Percentiles rank a stretch among this genome's conserved stretches.
These are phyloP conservation scores for Penicillium digitatum DNA, from an alignment of 2,329 filamentous ascomycete species.

Conservation along the genomic window DNA sequence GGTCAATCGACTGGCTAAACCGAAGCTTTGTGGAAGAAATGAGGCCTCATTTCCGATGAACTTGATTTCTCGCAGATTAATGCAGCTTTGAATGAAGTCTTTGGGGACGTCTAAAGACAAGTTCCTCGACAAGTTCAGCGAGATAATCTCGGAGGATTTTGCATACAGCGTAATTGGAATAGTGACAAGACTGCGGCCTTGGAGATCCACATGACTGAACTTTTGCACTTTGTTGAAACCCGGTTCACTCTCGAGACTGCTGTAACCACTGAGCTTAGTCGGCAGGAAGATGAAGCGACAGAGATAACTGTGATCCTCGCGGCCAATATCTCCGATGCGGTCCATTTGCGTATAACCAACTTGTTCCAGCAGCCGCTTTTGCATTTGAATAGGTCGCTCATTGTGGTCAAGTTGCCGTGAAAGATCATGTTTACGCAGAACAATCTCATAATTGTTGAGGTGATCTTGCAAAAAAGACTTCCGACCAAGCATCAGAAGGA, in stretches of 20 bases:
- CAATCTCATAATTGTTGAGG: slow-evolving; percentile 89
- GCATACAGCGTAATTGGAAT: slow-evolving; percentile 94
- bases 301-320: slow-evolving; percentile 95
- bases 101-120: slow-evolving; percentile 87
- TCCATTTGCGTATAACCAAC: slow-evolving; percentile 86
- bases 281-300: slow-evolving; percentile 95
- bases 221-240: slow-evolving; percentile 80
- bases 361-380: slow-evolving; percentile 86
- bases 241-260: slow-evolving; percentile 69
- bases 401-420: slow-evolving; percentile 72
- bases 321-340: slow-evolving; percentile 83
- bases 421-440: slow-evolving; percentile 88
- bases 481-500: slow-evolving; percentile 85
- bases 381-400: slow-evolving; percentile 83
- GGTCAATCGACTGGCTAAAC: slow-evolving; percentile 74
- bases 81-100: slow-evolving; percentile 93
- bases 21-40: slow-evolving; percentile 77
- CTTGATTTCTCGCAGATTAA: slow-evolving; percentile 88
- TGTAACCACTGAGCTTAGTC: slow-evolving; percentile 75
- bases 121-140: slow-evolving; percentile 88
- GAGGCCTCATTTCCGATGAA: slow-evolving; percentile 92
- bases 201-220: slow-evolving; percentile 89
- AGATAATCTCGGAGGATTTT: slow-evolving; percentile 87
- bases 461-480: slow-evolving; percentile 91
- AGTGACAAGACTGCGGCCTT: slow-evolving; percentile 83